These are phyloP conservation scores for Cercospora sp. DNA, from an alignment of 2,329 filamentous ascomycete species.

Conservation along the genomic window DNA sequence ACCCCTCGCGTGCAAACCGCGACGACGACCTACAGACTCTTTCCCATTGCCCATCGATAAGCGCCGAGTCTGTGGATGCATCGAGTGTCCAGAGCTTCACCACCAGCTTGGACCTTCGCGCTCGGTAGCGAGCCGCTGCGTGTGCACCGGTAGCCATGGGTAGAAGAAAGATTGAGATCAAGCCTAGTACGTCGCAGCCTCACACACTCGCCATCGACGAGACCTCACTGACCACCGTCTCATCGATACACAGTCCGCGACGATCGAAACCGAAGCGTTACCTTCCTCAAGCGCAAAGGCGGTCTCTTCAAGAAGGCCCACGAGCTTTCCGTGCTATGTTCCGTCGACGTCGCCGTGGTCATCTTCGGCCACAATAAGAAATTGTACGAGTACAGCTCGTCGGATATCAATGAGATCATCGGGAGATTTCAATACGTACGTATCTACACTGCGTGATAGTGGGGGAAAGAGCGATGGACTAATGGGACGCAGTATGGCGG, in stretches of 20 bases:
- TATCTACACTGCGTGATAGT: background rate
- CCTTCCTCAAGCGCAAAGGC: constrained; percentile 97
- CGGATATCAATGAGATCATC: constrained; percentile 89
- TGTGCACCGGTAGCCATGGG: constrained; percentile 64
- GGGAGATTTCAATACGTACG: constrained; percentile 86
- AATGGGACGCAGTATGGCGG: constrained; percentile 69
- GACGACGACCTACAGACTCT: background rate
- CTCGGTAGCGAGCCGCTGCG: constrained; percentile 15
- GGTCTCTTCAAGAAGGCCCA: constrained; percentile 99
- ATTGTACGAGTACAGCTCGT: constrained; percentile 94
- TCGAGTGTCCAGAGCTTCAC: background rate
- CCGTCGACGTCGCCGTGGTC: constrained; percentile 96
- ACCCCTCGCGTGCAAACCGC: background rate
- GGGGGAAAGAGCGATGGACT: constrained; percentile 17
- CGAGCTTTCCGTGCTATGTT: constrained; percentile 95
- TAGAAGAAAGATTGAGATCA: constrained; percentile 99
- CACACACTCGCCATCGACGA: background rate
- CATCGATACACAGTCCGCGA: constrained; percentile 24
- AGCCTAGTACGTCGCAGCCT: constrained; percentile 51
- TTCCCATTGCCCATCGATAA: background rate
- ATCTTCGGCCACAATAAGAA: constrained; percentile 99
- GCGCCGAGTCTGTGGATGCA: constrained; percentile 7
- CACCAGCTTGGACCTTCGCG: constrained; percentile 1
- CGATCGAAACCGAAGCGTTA: constrained; percentile 46
- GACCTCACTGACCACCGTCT: background rate